Percentiles rank a stretch among this genome's conserved stretches.
Conservation (phyloP, 345 rosid genomes). For the Mercurialis annua region DNA sequence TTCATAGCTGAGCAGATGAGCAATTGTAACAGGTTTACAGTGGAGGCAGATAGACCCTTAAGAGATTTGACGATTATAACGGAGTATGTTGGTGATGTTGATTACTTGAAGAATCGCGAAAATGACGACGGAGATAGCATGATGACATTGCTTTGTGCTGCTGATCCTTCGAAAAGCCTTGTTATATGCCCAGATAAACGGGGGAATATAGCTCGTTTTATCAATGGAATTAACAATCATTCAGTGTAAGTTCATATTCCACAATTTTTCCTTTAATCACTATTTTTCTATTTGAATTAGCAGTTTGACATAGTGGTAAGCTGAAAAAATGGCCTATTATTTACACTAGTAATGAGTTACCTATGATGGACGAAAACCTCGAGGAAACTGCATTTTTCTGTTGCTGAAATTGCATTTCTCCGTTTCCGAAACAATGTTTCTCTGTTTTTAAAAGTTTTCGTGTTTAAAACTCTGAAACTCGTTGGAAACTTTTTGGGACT, state of each 20-base stretch:
- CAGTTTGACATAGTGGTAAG: no score
- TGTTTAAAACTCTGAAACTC: no score
- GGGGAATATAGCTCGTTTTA: constrained; percentile 32
- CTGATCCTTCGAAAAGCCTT: constrained; percentile 23
- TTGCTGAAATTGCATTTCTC: no score
- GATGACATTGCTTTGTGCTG: constrained; percentile 32
- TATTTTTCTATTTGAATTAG: neutral
- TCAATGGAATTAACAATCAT: constrained; percentile 33
- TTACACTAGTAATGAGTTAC: no score
- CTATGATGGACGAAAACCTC: no score
- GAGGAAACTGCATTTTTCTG: no score
- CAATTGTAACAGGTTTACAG: constrained; percentile 25
- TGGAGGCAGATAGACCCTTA: constrained; percentile 26
- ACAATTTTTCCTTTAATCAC: neutral
- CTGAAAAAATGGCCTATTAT: no score
- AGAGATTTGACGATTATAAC: constrained; percentile 21
- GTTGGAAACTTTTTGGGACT: no score
- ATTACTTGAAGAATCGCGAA: constrained; percentile 22
- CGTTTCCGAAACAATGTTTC: no score
- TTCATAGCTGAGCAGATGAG: neutral
- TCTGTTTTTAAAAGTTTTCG: no score
- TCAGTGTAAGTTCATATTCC: constrained; percentile 16
- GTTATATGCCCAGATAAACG: constrained; percentile 28
- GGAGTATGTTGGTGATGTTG: constrained; percentile 15
- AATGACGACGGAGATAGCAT: constrained; percentile 31